Conservation (phyloP, 2,329 filamentous ascomycete genomes). For the Alternaria sp. region DNA sequence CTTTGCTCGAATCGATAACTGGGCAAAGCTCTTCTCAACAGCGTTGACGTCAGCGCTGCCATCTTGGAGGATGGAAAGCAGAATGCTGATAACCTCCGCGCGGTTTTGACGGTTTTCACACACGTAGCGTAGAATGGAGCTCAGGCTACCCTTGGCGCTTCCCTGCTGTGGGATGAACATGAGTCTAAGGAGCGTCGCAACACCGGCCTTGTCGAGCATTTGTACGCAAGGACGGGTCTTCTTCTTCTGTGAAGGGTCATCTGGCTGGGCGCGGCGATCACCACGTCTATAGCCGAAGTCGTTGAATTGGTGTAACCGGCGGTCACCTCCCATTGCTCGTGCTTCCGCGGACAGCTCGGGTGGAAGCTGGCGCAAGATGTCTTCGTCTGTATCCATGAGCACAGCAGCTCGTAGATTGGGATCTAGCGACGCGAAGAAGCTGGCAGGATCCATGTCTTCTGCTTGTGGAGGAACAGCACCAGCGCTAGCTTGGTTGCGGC, state of each 20-base stretch:
- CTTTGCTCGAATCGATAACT: constrained; percentile 89
- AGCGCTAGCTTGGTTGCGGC: constrained; percentile 65
- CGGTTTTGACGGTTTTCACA: constrained; percentile 97
- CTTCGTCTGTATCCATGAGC: constrained; percentile 89
- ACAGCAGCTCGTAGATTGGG: constrained; percentile 85
- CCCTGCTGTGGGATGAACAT: constrained; percentile 97
- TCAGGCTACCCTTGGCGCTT: constrained; percentile 82
- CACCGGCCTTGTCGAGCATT: constrained; percentile 94
- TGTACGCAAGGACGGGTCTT: constrained; percentile 82
- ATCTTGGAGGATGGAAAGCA: constrained; percentile 93
- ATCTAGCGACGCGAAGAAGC: constrained; percentile 89
- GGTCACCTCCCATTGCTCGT: constrained; percentile 69
- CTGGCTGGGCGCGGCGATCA: constrained; percentile 53
- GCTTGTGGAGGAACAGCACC: constrained; percentile 50
- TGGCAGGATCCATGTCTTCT: constrained; percentile 89
- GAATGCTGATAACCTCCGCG: constrained; percentile 88
- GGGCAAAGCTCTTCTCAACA: constrained; percentile 93
- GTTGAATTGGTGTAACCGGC: constrained; percentile 63
- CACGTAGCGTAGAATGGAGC: constrained; percentile 86
- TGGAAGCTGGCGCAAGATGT: constrained; percentile 82
- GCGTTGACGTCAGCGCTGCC: constrained; percentile 92
- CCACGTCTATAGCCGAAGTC: constrained; percentile 46
- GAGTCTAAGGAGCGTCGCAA: constrained; percentile 94
- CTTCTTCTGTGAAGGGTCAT: constrained; percentile 66
- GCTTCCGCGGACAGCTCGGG: constrained; percentile 88